phyloP scores from a whole-genome alignment of 345 rosid species.

The Salix viminalis region DNA sequence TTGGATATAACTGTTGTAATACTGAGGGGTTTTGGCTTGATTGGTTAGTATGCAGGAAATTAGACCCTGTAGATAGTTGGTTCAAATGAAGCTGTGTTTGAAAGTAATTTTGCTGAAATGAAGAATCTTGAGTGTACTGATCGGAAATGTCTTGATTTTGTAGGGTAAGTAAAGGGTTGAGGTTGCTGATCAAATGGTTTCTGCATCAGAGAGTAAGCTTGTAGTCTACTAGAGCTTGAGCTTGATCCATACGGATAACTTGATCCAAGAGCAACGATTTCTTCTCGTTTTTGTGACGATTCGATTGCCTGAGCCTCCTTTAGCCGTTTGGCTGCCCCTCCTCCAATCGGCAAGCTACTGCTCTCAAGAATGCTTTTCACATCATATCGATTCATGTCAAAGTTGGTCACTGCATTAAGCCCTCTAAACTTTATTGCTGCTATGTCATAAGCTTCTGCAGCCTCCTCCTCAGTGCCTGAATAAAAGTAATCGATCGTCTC shows the following conservation, averaged over 20 bases:
- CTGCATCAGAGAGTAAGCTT: constrained; percentile 59
- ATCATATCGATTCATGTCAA: constrained; percentile 92
- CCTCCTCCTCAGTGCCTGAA: constrained; percentile 94
- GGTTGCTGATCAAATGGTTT: constrained; percentile 44
- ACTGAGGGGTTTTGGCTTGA: constrained; percentile 45
- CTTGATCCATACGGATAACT: constrained; percentile 48
- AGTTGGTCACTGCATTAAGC: constrained; percentile 86
- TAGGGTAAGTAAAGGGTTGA: constrained; percentile 61
- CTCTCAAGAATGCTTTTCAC: constrained; percentile 96
- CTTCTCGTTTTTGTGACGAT: constrained; percentile 73
- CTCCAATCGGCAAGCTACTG: constrained; percentile 89
- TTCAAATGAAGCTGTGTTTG: constrained; percentile 80
- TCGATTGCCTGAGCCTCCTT: constrained; percentile 99
- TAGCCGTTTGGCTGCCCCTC: constrained; percentile 91
- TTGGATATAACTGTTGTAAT: constrained; percentile 67
- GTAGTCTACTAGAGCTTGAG: constrained; percentile 44
- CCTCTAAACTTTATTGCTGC: constrained; percentile 98
- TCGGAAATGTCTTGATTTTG: constrained; percentile 64
- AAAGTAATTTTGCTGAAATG: constrained; percentile 56
- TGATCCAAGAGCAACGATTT: constrained; percentile 80
- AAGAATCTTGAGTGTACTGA: constrained; percentile 53
- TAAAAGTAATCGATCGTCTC: not conserved
- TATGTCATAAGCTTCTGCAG: constrained; percentile 98
- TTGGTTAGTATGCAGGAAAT: constrained; percentile 33
- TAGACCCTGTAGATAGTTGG: constrained; percentile 45